phyloP scores from a whole-genome alignment of 1,139 yeast genomes.

The Debaryomyces sp. region DNA sequence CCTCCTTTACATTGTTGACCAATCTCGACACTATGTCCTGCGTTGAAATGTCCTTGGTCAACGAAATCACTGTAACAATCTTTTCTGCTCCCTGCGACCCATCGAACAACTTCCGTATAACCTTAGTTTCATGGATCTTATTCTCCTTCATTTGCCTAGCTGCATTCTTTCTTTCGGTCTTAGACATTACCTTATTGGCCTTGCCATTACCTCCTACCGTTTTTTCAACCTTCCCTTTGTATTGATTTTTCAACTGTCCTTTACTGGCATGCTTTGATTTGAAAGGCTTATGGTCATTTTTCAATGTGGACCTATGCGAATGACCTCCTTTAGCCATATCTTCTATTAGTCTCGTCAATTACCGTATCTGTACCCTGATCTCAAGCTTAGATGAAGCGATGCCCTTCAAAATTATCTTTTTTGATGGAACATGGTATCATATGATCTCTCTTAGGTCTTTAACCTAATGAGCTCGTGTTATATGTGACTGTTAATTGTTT shows the following conservation, averaged over 20 bases:
- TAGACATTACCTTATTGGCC: slow-evolving; percentile 52
- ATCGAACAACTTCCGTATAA: slow-evolving; percentile 69
- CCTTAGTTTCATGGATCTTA: slow-evolving; percentile 60
- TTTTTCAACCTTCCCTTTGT: slow-evolving; percentile 89
- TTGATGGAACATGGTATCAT: not conserved
- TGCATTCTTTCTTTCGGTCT: slow-evolving; percentile 75
- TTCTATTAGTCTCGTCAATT: not conserved
- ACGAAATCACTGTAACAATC: slow-evolving; percentile 76
- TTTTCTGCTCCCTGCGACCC: slow-evolving; percentile 82
- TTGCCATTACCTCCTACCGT: slow-evolving; percentile 32
- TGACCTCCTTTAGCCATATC: slow-evolving; percentile 66
- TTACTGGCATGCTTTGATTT: slow-evolving; percentile 92
- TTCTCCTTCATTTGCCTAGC: slow-evolving; percentile 77
- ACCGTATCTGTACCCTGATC: slow-evolving; percentile 1
- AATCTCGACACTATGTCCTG: slow-evolving; percentile 57
- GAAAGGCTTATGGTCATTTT: slow-evolving; percentile 85
- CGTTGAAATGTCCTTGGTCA: slow-evolving; percentile 72
- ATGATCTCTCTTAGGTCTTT: not conserved
- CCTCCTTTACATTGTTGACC: slow-evolving; percentile 38
- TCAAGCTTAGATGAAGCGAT: slow-evolving; percentile 1
- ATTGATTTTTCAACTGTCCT: slow-evolving; percentile 75
- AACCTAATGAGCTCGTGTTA: not conserved
- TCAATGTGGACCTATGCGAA: slow-evolving; percentile 80
- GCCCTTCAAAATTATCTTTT: not conserved
- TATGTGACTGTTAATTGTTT: slow-evolving; percentile 6